Base-by-base conservation (phyloP, 768 basidiomycete genomes). In the Austroboletus festivus region DNA sequence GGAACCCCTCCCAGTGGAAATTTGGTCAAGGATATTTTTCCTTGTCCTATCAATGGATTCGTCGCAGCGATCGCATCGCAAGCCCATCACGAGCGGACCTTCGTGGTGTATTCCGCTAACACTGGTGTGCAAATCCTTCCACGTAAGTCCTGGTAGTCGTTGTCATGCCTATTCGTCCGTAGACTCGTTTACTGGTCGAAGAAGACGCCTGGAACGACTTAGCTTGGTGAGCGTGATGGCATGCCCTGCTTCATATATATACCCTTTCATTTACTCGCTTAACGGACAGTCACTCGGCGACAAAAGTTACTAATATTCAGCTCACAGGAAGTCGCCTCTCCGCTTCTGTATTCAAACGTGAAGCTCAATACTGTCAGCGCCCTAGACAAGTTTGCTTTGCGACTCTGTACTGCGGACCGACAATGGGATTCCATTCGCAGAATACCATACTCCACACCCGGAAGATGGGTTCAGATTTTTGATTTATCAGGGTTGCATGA, bases 391-490 rank as follows among this genome's bases (percentile, higher is more conserved):
- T 85, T 93, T 55, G 71, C 77, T n/a, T 50, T 68, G n/a, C 72
- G 71, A 20, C 74, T 94, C 2, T 69, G 74, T 50, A 57, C 62
- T 24, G 83, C 85, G 7, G 92, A 95, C 52, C 75, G 80, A 56
- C 79, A 77, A 60, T 95, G 93, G 93, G 90, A 93, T 58, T 88
- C 89, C 38, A 82, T 95, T 48, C 81, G 89, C 44, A 79, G 93
- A 42, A 91, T 89, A 55, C 89, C 89, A 0, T 88, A 86, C 59
- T 93, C 91, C 4, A 78, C 86, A 0, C 93, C 93, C 2, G 93
- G 93, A 23, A 77, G 93, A 61, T 94, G 90, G 86, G 81, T 95
- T 1, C 85, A 83, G 50, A 66, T 63, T 10, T 73, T 96, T 20
- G 86, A 95, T 65, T 69, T 96, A 6, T 83, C 87, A 5, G 65